Conservation (phyloP, 495 filamentous ascomycete species). For the Daldinia loculata region DNA sequence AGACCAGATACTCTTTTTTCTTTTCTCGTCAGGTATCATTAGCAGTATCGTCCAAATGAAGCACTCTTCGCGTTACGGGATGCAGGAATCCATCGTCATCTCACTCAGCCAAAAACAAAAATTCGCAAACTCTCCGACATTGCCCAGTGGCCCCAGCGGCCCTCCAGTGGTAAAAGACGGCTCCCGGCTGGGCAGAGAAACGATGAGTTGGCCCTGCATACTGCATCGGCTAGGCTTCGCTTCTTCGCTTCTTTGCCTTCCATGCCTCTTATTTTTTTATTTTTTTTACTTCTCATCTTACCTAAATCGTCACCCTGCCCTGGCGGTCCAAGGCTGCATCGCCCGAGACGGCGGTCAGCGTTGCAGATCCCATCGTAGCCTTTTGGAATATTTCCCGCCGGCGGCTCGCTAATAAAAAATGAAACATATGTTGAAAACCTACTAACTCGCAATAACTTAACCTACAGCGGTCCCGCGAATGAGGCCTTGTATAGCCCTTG, state of each 20-base stretch:
- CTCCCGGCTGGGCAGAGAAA: slow-evolving; percentile 27
- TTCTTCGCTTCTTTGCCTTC: slow-evolving; percentile 33
- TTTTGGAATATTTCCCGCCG: slow-evolving; percentile 43
- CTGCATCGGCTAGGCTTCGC: slow-evolving; percentile 8
- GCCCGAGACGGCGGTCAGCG: slow-evolving; percentile 42
- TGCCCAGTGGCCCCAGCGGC: slow-evolving; percentile 7
- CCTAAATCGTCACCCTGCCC: slow-evolving; percentile 35
- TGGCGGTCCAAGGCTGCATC: slow-evolving; percentile 40
- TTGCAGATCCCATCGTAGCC: slow-evolving; percentile 37
- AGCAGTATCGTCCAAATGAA: slow-evolving; percentile 7
- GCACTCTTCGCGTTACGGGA: slow-evolving; percentile 34
- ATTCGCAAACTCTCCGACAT: slow-evolving; percentile 23
- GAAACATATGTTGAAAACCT: slow-evolving; percentile 5
- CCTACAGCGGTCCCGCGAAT: slow-evolving; percentile 14
- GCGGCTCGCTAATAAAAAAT: slow-evolving; percentile 41
- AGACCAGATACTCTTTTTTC: background rate
- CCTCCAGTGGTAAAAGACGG: slow-evolving; percentile 14
- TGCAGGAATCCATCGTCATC: slow-evolving; percentile 42
- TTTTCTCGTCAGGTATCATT: slow-evolving; percentile 35
- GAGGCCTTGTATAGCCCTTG: slow-evolving; percentile 11
- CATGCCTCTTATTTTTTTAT: slow-evolving; percentile 3
- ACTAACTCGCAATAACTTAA: slow-evolving; percentile 18
- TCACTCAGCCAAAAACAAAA: slow-evolving; percentile 36
- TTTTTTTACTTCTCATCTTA: slow-evolving; percentile 25
- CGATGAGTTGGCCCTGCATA: slow-evolving; percentile 45